phyloP scores from a whole-genome alignment of 768 basidiomycete species.

The Cantharellus anzutake region DNA sequence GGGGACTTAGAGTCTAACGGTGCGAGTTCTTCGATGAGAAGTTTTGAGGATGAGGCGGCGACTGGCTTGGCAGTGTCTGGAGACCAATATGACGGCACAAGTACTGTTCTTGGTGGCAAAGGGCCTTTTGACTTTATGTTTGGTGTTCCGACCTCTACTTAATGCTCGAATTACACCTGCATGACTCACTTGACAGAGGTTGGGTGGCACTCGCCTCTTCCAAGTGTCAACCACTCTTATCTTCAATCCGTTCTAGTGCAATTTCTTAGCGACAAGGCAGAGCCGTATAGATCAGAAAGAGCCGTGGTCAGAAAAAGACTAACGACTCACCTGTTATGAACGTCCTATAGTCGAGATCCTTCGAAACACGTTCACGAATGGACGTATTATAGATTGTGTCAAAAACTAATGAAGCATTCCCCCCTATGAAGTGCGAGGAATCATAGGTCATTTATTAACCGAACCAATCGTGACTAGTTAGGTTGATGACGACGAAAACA shows the following conservation, averaged over 20 bases:
- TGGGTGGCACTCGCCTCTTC: constrained; percentile 7
- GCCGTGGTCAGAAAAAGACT: background rate
- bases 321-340: constrained; percentile 43
- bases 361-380: constrained; percentile 38
- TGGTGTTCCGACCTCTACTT: constrained; percentile 41
- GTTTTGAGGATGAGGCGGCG: too few relatives aligned
- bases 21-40: too few relatives aligned
- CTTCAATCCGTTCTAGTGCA: constrained; percentile 7
- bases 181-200: background rate
- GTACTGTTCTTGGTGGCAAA: constrained; percentile 34
- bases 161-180: background rate
- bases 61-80: constrained; percentile 10
- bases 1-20: too few relatives aligned
- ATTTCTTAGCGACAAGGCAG: constrained; percentile 4
- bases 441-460: too few relatives aligned
- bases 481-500: too few relatives aligned
- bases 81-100: constrained; percentile 30
- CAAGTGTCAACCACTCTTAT: constrained; percentile 9
- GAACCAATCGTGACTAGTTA: too few relatives aligned
- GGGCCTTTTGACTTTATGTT: constrained; percentile 67
- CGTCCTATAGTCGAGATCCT: constrained; percentile 43
- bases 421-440: constrained; percentile 25
- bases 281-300: background rate
- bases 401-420: constrained; percentile 48
- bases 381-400: constrained; percentile 48